Conservation (phyloP, 495 filamentous ascomycete genomes). For the Diplogelasinospora grovesii region DNA sequence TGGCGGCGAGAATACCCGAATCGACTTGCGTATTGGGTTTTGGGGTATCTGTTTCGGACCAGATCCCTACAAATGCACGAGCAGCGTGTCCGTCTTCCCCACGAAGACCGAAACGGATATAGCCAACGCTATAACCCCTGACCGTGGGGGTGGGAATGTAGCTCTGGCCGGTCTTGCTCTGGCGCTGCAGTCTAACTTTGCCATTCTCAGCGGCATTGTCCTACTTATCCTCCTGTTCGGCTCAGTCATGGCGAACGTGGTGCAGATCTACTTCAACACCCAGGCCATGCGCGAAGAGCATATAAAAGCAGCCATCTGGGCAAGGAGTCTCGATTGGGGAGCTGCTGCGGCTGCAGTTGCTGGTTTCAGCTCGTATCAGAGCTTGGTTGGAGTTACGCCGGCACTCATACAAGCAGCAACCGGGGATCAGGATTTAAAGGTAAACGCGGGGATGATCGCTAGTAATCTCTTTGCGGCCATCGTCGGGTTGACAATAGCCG, state of each 20-base stretch:
- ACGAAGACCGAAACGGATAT: conserved; percentile 6
- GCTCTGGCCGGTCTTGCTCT: conserved; percentile 14
- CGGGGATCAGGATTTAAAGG: conserved; percentile 3
- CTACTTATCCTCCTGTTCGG: conserved; percentile 13
- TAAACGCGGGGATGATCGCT: conserved; percentile 10
- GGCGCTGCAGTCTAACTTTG: conserved; percentile 15
- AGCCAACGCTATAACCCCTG: conserved; percentile 1
- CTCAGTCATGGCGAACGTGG: conserved; percentile 14
- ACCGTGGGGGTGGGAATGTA: conserved; percentile 15
- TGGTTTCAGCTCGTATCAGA: conserved; percentile 9
- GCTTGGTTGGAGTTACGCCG: conserved; percentile 5
- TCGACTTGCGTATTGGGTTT: conserved; percentile 23
- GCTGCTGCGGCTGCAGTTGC: conserved; percentile 13
- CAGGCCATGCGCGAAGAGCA: conserved; percentile 7
- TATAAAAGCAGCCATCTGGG: conserved; percentile 19
- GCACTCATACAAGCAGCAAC: conserved; percentile 9
- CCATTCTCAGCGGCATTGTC: conserved; percentile 16
- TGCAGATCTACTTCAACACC: conserved; percentile 16
- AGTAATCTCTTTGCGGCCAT: conserved; percentile 15
- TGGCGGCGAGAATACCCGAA: conserved; percentile 4
- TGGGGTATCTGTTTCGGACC: conserved; percentile 24
- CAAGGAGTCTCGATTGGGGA: conserved; percentile 22
- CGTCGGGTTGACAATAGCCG: conserved; percentile 11
- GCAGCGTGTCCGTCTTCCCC: conserved; percentile 2
- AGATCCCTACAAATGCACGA: conserved; percentile 12